Percentiles rank a stretch among this genome's conserved stretches.
Conservation (phyloP, 2,329 filamentous ascomycete species). For the Incumbomyces delicatus region DNA sequence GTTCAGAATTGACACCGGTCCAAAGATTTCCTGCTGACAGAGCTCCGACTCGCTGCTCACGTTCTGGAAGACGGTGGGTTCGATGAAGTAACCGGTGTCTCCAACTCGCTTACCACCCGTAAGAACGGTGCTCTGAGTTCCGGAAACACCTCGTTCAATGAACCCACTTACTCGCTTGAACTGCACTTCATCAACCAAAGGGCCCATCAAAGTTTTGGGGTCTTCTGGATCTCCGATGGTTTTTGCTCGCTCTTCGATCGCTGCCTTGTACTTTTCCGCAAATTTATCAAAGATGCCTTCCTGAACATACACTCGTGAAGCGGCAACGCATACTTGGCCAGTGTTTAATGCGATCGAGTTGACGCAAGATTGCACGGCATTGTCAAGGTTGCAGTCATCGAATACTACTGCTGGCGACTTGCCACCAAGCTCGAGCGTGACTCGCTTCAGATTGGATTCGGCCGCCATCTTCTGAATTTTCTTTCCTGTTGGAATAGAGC, state of each 20-base stretch:
- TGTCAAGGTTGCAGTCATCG: conserved; percentile 67
- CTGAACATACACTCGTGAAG: conserved; percentile 12
- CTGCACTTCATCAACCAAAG: conserved; percentile 10
- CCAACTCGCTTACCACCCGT: conserved; percentile 6
- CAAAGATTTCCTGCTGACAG: conserved; percentile 64
- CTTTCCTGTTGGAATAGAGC: conserved; percentile 59
- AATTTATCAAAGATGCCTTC: conserved; percentile 9
- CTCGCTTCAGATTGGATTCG: conserved; percentile 60
- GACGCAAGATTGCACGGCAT: conserved; percentile 20
- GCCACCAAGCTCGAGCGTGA: conserved; percentile 71
- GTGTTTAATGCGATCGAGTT: conserved; percentile 20
- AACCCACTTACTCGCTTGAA: conserved; percentile 13
- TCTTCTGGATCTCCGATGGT: conserved; percentile 8
- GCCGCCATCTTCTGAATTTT: conserved; percentile 62
- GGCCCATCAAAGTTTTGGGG: conserved; percentile 10
- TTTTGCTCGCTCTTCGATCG: background rate
- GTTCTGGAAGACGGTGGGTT: conserved; percentile 12
- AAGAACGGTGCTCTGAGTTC: background rate
- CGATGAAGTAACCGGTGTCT: conserved; percentile 11
- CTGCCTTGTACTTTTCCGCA: conserved; percentile 7
- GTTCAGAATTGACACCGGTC: conserved; percentile 58
- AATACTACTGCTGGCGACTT: conserved; percentile 72
- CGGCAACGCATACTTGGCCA: conserved; percentile 12
- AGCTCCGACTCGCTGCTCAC: conserved; percentile 44
- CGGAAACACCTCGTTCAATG: conserved; percentile 5